phyloP scores from a whole-genome alignment of 1,284 basidiomycete species.

The Gyrodon tennesseensis region DNA sequence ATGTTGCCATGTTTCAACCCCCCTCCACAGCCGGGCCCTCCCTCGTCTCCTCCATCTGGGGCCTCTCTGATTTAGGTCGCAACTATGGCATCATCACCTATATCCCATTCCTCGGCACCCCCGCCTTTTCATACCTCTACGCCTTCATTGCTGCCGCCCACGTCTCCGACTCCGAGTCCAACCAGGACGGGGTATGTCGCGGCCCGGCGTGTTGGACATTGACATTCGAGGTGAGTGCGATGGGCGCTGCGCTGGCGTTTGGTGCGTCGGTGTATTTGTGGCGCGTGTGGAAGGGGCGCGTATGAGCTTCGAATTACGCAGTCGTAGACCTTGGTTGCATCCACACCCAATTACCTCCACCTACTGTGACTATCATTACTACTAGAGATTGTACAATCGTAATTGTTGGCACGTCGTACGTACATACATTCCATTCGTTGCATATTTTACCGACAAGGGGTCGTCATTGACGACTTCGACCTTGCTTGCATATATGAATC shows the following conservation, averaged over 20 bases:
- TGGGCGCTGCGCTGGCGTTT: slow-evolving; percentile 50
- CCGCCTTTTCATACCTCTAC: slow-evolving; percentile 72
- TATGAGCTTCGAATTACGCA: slow-evolving; percentile 41
- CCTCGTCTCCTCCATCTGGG: slow-evolving; percentile 69
- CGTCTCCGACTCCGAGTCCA: slow-evolving; percentile 39
- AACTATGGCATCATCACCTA: slow-evolving; percentile 75
- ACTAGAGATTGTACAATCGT: background rate
- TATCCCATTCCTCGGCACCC: slow-evolving; percentile 70
- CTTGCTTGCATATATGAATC: too few relatives aligned
- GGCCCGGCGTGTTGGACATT: slow-evolving; percentile 63
- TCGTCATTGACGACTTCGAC: too few relatives aligned
- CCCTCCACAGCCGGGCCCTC: slow-evolving; percentile 59
- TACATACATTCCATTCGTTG: background rate
- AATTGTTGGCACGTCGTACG: background rate
- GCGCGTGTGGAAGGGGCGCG: slow-evolving; percentile 59
- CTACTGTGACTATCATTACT: background rate
- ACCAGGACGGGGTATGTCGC: slow-evolving; percentile 50
- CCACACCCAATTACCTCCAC: background rate
- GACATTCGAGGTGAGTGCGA: slow-evolving; percentile 60
- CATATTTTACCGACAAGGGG: too few relatives aligned
- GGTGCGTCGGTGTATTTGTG: slow-evolving; percentile 54
- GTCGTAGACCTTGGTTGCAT: background rate
- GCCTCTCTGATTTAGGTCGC: slow-evolving; percentile 62
- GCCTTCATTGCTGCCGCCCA: slow-evolving; percentile 62
- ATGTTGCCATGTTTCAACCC: too few relatives aligned